Conservation (phyloP, 768 basidiomycete species). For the Cubamyces lactineus region DNA sequence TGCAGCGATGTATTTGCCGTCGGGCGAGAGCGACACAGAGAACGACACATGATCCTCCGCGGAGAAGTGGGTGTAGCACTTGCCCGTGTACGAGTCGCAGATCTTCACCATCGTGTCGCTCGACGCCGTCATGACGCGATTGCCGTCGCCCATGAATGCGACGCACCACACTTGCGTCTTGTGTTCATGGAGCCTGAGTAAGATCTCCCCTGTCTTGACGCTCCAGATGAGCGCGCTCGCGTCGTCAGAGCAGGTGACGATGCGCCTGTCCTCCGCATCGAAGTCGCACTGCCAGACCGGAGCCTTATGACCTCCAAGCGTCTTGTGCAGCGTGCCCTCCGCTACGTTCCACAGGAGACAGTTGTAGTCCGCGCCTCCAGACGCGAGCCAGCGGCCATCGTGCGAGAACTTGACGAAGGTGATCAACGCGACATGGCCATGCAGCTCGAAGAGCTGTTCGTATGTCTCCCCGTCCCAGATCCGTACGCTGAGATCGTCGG, state of each 20-base stretch:
- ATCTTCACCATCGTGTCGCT: conserved; percentile 18
- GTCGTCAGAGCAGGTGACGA: conserved; percentile 23
- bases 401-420: conserved; percentile 18
- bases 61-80: not conserved
- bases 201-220: conserved; percentile 13
- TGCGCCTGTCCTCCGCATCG: conserved; percentile 7
- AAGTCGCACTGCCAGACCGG: conserved; percentile 37
- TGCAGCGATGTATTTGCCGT: conserved; percentile 35
- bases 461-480: conserved; percentile 20
- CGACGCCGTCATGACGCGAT: conserved; percentile 20
- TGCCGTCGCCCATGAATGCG: conserved; percentile 17
- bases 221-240: conserved; percentile 20
- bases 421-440: conserved; percentile 15
- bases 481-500: conserved; percentile 45
- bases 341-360: conserved; percentile 40
- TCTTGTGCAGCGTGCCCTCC: conserved; percentile 36
- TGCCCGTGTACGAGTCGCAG: conserved; percentile 21
- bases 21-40: conserved; percentile 34
- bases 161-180: conserved; percentile 10
- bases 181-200: conserved; percentile 7
- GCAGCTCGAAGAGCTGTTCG: conserved; percentile 1
- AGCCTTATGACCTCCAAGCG: conserved; percentile 20
- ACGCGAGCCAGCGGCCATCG: conserved; percentile 15
- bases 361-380: conserved; percentile 4
- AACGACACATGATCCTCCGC: conserved; percentile 11